Percentiles rank a stretch among this genome's conserved stretches.
These are phyloP conservation scores for Globisporangium lucens DNA, from an alignment of 352 stramenopile genomes.

Conservation along the genomic window DNA sequence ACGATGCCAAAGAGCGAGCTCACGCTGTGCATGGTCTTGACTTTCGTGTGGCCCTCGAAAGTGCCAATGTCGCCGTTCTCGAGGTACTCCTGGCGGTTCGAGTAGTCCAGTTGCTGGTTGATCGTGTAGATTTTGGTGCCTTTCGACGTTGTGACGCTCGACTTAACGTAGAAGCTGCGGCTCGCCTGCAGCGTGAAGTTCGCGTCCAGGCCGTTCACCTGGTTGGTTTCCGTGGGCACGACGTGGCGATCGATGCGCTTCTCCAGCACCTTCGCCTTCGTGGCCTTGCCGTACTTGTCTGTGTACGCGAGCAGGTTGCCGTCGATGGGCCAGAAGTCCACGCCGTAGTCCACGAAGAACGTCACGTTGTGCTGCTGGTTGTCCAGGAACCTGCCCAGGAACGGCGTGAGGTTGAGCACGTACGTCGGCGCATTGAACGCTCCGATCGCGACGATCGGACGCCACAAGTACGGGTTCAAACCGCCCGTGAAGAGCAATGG, in stretches of 20 bases:
- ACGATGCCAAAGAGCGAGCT: slow-evolving; percentile 16
- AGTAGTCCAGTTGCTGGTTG: slow-evolving; percentile 40
- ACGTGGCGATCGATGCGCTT: slow-evolving; percentile 30
- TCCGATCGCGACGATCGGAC: slow-evolving; percentile 64
- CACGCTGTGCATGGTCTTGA: slow-evolving; percentile 35
- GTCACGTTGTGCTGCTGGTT: slow-evolving; percentile 45
- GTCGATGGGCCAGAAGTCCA: slow-evolving; percentile 71
- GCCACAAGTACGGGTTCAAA: slow-evolving; percentile 76
- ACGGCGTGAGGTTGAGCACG: slow-evolving; percentile 69
- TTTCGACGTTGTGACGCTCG: slow-evolving; percentile 53
- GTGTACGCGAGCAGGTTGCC: slow-evolving; percentile 60
- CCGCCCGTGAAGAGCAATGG: slow-evolving; percentile 76
- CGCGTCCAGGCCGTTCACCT: slow-evolving; percentile 27
- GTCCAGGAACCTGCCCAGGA: slow-evolving; percentile 58
- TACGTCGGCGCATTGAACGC: slow-evolving; percentile 76
- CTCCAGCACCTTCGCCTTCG: slow-evolving; percentile 32
- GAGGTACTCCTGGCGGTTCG: slow-evolving; percentile 50
- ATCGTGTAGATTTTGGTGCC: slow-evolving; percentile 55
- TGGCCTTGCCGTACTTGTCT: slow-evolving; percentile 37
- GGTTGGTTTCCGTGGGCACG: slow-evolving; percentile 18
- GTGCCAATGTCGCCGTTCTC: slow-evolving; percentile 41
- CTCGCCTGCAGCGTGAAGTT: slow-evolving; percentile 45
- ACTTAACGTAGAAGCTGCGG: slow-evolving; percentile 41
- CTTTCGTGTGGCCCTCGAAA: slow-evolving; percentile 39
- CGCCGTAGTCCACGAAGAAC: slow-evolving; percentile 58